Evolutionary conservation across 176 grass and related monocot genomes (phyloP), one percentile per base, ranked within the genome.

Genomic region (Triticum turgidum): DNA sequence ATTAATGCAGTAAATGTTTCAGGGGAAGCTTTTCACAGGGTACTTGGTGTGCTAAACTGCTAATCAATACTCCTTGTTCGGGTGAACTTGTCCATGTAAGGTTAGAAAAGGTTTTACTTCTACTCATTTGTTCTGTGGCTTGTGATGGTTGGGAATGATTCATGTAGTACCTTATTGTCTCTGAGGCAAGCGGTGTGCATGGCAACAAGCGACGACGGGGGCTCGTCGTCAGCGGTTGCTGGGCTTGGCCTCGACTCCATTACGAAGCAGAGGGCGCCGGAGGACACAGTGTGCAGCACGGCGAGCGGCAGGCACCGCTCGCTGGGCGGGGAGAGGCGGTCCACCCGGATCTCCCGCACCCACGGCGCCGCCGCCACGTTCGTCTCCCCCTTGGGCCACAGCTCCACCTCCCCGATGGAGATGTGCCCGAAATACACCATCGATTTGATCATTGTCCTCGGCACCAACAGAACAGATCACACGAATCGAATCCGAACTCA

Each of bases 251-350:
- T 92, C n/a, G 87, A 89, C 80, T 95, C 93, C 91, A 95, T 93
- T 44, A 91, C 90, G 86, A 95, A 86, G 86, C 86, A 85, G 82
- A 78, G 80, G 54, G 71, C 86, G 22, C 83, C 78, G 0, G 91
- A 32, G 78, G 86, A 82, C 11, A 95, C 85, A 38, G 88, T 78
- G 68, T 95, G 91, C 63, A 95, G 83, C 44, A 93, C 86, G 41
- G 91, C 91, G 44, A 95, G 93, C 63, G 93, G 91, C 30, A 86
- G 89, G 86, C 93, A 95, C 37, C 93, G 86, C 86, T 95, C 93
- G 76, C 93, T 93, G 61, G 89, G 65, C 6, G 64, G 83, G 4
- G 91, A 89, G 56, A 95, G 83, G 77, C 86, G 86, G 77, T 91
- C 92, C 80, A 95, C 90, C 70, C 89, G 83, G 76, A 95, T 89